Evolutionary conservation across 331 rosid genomes (phyloP).

Genomic region (Phaseolus coccineus): DNA sequence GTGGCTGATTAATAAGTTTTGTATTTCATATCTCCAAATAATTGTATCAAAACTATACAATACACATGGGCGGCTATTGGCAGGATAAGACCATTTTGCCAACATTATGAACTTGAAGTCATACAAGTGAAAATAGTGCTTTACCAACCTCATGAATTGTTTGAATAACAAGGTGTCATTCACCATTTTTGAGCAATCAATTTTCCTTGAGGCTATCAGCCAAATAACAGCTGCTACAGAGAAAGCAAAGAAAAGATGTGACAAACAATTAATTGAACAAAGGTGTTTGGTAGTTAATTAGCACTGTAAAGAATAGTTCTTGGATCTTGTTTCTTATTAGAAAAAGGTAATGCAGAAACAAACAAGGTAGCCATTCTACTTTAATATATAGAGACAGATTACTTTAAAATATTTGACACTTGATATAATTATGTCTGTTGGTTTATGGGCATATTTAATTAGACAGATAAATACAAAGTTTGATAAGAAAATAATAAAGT

Average conservation of each 20-base stretch:
- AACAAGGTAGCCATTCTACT: background rate
- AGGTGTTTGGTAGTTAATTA: background rate
- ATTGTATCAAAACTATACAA: slow-evolving; percentile 20
- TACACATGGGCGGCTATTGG: slow-evolving; percentile 63
- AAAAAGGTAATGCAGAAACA: slow-evolving; percentile 3
- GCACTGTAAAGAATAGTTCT: background rate
- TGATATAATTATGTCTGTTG: background rate
- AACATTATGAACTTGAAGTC: slow-evolving; percentile 23
- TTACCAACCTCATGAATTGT: slow-evolving; percentile 10
- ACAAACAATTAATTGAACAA: background rate
- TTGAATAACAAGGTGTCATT: background rate
- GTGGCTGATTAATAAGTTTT: slow-evolving; percentile 46
- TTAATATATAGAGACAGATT: background rate
- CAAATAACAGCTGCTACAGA: background rate
- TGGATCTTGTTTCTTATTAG: background rate
- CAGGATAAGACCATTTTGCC: slow-evolving; percentile 35
- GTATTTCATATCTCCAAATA: slow-evolving; percentile 39
- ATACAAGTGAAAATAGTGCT: slow-evolving; percentile 6
- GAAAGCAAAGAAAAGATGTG: background rate
- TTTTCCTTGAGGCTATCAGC: slow-evolving; percentile 6
- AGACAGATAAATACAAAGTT: background rate
- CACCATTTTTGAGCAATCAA: slow-evolving; percentile 22
- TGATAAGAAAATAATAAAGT: background rate
- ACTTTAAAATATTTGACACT: background rate
- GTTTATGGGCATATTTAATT: slow-evolving; percentile 4